Percentiles rank a stretch among this genome's conserved stretches.
Evolutionary conservation across 306 rosid species (phyloP).

Genomic region (Mucuna pruriens): DNA sequence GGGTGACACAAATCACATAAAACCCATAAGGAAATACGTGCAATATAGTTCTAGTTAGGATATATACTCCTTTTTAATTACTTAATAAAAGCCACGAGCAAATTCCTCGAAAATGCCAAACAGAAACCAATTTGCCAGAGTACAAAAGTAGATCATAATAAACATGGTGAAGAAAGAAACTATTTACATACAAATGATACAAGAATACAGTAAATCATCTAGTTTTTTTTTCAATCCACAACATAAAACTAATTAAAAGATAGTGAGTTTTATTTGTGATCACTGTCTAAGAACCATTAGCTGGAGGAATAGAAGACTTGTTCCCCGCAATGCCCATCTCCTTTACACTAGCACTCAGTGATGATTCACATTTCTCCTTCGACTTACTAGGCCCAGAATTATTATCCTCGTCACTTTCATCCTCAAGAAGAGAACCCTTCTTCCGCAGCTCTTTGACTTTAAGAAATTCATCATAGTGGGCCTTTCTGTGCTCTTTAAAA

Average conservation of each 20-base stretch:
- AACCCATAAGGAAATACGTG: background rate
- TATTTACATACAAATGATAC: slow-evolving; percentile 39
- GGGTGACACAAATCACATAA: background rate
- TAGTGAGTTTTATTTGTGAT: slow-evolving; percentile 30
- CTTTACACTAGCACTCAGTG: slow-evolving; percentile 66
- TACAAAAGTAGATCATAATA: slow-evolving; percentile 10
- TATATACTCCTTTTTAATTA: background rate
- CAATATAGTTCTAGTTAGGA: background rate
- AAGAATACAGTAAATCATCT: slow-evolving; percentile 29
- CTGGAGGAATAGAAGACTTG: slow-evolving; percentile 44
- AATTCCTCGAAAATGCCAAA: background rate
- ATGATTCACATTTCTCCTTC: slow-evolving; percentile 49
- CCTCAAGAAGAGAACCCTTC: slow-evolving; percentile 58
- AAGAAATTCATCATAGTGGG: slow-evolving; percentile 86
- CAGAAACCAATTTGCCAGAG: slow-evolving; percentile 2
- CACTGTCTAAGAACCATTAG: slow-evolving; percentile 59
- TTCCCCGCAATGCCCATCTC: slow-evolving; percentile 63
- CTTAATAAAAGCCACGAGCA: slow-evolving; percentile 6
- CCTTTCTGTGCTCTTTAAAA: slow-evolving; percentile 80
- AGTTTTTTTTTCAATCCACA: slow-evolving; percentile 23
- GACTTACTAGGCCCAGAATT: slow-evolving; percentile 31
- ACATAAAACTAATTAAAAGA: slow-evolving; percentile 27
- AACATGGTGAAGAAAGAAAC: background rate
- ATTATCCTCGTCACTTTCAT: slow-evolving; percentile 64
- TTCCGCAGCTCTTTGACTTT: slow-evolving; percentile 75